A percentile compares a stretch with the other conserved stretches of the same genome.
phyloP scores from a whole-genome alignment of 2,329 filamentous ascomycete species.

The Aschersonia sp. region DNA sequence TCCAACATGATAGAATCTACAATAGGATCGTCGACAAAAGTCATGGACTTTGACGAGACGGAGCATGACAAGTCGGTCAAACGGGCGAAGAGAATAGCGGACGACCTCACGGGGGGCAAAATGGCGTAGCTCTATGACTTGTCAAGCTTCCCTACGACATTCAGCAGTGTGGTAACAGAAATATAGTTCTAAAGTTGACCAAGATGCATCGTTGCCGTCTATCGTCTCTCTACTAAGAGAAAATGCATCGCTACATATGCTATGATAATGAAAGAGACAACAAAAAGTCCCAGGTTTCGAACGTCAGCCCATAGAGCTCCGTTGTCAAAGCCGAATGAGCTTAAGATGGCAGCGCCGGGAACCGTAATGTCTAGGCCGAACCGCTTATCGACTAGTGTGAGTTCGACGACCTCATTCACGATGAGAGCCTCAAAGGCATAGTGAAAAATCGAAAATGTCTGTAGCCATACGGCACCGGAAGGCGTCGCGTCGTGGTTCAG shows the following conservation, averaged over 20 bases:
- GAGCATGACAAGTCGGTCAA: conserved; percentile 30
- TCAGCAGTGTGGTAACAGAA: not conserved
- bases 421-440: conserved; percentile 94
- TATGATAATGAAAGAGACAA: conserved; percentile 67
- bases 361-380: conserved; percentile 95
- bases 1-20: conserved; percentile 26
- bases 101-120: conserved; percentile 46
- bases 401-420: conserved; percentile 87
- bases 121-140: conserved; percentile 16
- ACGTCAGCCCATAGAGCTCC: conserved; percentile 76
- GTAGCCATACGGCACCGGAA: conserved; percentile 71
- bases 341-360: conserved; percentile 84
- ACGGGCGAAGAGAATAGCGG: conserved; percentile 40
- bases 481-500: conserved; percentile 93
- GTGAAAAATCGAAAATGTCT: conserved; percentile 92
- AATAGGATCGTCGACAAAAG: conserved; percentile 18
- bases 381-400: conserved; percentile 85
- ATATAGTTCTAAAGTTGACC: not conserved
- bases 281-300: conserved; percentile 68
- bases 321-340: conserved; percentile 88
- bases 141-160: not conserved
- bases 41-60: conserved; percentile 20
- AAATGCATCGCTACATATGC: conserved; percentile 91
- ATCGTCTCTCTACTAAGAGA: conserved; percentile 69
- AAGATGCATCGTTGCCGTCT: conserved; percentile 11